Conservation (phyloP, 1,284 basidiomycete genomes). For the Malassezia vespertilionis region DNA sequence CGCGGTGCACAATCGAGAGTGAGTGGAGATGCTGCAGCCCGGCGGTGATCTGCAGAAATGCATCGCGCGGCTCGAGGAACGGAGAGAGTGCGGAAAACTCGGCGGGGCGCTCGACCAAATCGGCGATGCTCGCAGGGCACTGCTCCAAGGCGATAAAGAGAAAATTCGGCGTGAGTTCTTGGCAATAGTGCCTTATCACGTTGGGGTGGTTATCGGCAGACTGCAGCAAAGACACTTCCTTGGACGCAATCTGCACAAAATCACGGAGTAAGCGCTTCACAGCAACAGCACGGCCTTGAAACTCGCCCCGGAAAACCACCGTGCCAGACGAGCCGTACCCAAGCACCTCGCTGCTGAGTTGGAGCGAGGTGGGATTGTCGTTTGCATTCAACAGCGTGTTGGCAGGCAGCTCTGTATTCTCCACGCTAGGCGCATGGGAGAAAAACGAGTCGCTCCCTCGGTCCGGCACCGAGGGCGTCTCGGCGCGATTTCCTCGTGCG, state of each 20-base stretch:
- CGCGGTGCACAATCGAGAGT: slow-evolving; percentile 90
- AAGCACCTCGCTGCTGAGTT: slow-evolving; percentile 40
- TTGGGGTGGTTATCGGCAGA: slow-evolving; percentile 89
- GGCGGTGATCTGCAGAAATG: slow-evolving; percentile 72
- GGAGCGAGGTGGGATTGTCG: slow-evolving; percentile 3
- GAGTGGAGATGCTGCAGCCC: slow-evolving; percentile 83
- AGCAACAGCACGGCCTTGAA: slow-evolving; percentile 89
- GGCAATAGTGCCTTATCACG: slow-evolving; percentile 91
- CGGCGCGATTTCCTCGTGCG: slow-evolving; percentile 29
- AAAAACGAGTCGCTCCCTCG: neutral
- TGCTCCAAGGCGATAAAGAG: slow-evolving; percentile 94
- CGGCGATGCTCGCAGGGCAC: slow-evolving; percentile 85
- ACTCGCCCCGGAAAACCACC: slow-evolving; percentile 80
- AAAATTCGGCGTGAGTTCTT: slow-evolving; percentile 67
- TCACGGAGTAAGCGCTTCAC: slow-evolving; percentile 91
- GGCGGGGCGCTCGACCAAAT: slow-evolving; percentile 62
- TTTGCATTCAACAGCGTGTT: slow-evolving; percentile 3
- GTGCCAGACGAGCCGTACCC: slow-evolving; percentile 91
- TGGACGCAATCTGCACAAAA: slow-evolving; percentile 84
- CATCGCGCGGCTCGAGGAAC: slow-evolving; percentile 62
- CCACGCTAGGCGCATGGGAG: neutral
- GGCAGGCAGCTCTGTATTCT: neutral
- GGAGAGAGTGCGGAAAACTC: slow-evolving; percentile 32
- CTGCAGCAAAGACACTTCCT: slow-evolving; percentile 86
- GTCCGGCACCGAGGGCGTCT: neutral